phyloP scores from a whole-genome alignment of 2,329 filamentous ascomycete species.

The Akanthomyces uredinophilus region DNA sequence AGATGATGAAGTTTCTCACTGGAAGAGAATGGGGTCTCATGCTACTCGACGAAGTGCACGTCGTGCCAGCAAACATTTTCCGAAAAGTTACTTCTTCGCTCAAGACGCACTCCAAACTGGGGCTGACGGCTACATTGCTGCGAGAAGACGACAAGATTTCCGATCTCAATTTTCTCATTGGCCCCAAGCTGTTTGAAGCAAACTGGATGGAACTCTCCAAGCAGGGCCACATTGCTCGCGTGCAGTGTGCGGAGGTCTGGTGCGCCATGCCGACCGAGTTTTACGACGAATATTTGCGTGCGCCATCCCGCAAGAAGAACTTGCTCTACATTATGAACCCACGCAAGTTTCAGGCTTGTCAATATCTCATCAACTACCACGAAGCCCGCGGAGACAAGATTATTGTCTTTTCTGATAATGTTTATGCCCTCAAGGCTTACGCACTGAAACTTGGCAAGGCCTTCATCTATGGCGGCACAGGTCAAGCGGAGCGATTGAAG shows the following conservation, averaged over 20 bases:
- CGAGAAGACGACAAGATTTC: constrained; percentile 98
- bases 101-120: constrained; percentile 91
- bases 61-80: constrained; percentile 95
- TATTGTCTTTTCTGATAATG: constrained; percentile 96
- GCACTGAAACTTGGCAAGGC: constrained; percentile 79
- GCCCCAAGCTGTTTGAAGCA: constrained; percentile 94
- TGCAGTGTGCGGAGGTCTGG: constrained; percentile 98
- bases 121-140: constrained; percentile 86
- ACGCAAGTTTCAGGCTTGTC: constrained; percentile 91
- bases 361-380: constrained; percentile 98
- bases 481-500: constrained; percentile 75
- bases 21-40: constrained; percentile 93
- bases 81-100: constrained; percentile 88
- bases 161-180: constrained; percentile 94
- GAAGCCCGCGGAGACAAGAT: constrained; percentile 93
- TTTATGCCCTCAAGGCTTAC: constrained; percentile 84
- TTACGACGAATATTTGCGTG: constrained; percentile 85
- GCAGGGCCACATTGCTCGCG: constrained; percentile 92
- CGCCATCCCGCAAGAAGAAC: constrained; percentile 46
- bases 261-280: constrained; percentile 99
- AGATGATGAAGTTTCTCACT: constrained; percentile 95
- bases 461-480: constrained; percentile 86
- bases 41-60: constrained; percentile 96
- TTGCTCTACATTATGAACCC: constrained; percentile 94
- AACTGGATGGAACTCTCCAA: constrained; percentile 99